Evolutionary conservation across 2,329 filamentous ascomycete genomes (phyloP), one percentile per base, ranked within the genome.

Genomic region (Cephalotrichum gorgonifer): DNA sequence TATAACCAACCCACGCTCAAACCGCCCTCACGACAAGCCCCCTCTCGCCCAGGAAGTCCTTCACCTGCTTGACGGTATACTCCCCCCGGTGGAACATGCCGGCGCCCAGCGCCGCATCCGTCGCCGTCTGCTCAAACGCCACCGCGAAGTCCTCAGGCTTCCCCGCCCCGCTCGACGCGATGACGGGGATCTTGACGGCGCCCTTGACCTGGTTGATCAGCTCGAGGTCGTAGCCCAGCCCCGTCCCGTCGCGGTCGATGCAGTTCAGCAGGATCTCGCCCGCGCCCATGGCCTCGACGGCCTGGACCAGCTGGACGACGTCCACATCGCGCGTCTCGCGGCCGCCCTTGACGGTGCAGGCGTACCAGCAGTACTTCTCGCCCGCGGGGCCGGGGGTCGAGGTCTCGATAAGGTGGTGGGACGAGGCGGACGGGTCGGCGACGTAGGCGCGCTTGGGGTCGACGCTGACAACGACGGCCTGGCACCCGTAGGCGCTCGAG

Each of bases 41-140:
- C 60, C 82, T 79, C 31, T 76, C 72, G 23, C 74, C 73, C 51
- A 98, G 66, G 60, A 86, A 78, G 51, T 94, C 85, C 69, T 98
- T 98, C 44, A 98, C 93, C 60, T 97, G 83, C 64, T 82, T 83
- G 15, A 98, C 91, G 0, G 90, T 95, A 66, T 91, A 98, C 70
- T 98, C 91, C 33, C 85, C 88, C 44, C 93, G 75, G 70, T 98
- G 93, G 68, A 98, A 98, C 85, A 98, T 98, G 48, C 93, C 93
- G 8, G 93, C 93, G 3, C 93, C 93, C 52, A 98, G 70, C 26
- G 93, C 93, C 45, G 93, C 93, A 72, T 98, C 93, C 3, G 91
- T 91, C 15, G 75, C 74, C 8, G 93, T 97, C 68, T 86, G 73
- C 50, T 78, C 72, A 65, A 98, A 98, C 2, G 97, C 93, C 62